Conservation (phyloP, 1,284 basidiomycete species). For the Pseudozyma pruni region DNA sequence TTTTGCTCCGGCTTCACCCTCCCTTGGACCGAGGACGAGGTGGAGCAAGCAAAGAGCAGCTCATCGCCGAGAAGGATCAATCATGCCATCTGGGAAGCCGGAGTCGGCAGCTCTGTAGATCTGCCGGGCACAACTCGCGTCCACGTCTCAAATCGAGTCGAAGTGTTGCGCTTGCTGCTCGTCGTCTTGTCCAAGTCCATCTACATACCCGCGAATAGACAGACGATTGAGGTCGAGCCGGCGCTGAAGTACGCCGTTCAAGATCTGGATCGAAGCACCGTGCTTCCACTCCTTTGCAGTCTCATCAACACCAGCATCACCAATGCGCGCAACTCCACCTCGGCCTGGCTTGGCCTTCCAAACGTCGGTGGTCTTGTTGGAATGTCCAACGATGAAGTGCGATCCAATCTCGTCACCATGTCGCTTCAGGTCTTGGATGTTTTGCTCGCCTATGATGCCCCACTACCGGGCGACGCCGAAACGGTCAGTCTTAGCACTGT, state of each 20-base stretch:
- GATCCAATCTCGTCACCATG: slow-evolving; percentile 39
- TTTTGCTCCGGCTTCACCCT: slow-evolving; percentile 66
- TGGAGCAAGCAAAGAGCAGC: slow-evolving; percentile 11
- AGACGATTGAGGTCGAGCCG: slow-evolving; percentile 22
- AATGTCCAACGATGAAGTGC: slow-evolving; percentile 43
- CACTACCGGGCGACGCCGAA: slow-evolving; percentile 25
- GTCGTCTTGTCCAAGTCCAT: slow-evolving; percentile 63
- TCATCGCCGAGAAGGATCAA: slow-evolving; percentile 13
- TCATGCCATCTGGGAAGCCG: slow-evolving; percentile 64
- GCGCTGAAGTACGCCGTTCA: slow-evolving; percentile 49
- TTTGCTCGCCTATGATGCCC: slow-evolving; percentile 54
- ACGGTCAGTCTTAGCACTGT: slow-evolving; percentile 38
- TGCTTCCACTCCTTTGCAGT: slow-evolving; percentile 63
- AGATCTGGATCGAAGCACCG: slow-evolving; percentile 47
- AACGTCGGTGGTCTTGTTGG: slow-evolving; percentile 28
- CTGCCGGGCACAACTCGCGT: slow-evolving; percentile 39
- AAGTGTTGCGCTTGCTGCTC: slow-evolving; percentile 60
- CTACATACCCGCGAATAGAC: slow-evolving; percentile 51
- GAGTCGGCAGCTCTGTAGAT: slow-evolving; percentile 62
- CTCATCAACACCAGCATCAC: slow-evolving; percentile 60
- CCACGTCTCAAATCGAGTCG: slow-evolving; percentile 57
- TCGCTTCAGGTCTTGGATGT: slow-evolving; percentile 59
- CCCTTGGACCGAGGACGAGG: slow-evolving; percentile 64
- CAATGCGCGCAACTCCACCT: slow-evolving; percentile 40
- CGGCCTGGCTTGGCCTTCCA: slow-evolving; percentile 37